These are phyloP conservation scores for Rhizopus stolonifer DNA, from an alignment of 371 early-diverging fungal species.

Conservation along the genomic window DNA sequence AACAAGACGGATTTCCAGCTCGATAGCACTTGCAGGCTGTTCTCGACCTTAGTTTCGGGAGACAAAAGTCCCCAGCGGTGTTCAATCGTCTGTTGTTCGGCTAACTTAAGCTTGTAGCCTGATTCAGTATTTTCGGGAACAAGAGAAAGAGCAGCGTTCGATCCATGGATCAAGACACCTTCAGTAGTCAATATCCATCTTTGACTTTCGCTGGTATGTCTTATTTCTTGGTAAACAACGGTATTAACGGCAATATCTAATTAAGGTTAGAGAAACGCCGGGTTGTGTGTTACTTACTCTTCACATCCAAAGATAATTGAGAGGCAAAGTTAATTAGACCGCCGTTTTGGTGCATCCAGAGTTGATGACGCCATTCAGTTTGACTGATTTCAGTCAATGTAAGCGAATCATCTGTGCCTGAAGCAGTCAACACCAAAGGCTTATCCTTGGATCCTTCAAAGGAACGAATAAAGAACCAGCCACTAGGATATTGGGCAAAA, in stretches of 20 bases:
- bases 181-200: conserved; percentile 31
- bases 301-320: conserved; percentile 41
- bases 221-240: conserved; percentile 17
- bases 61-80: conserved; percentile 26
- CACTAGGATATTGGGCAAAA: conserved; percentile 42
- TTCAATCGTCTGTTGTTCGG: conserved; percentile 9
- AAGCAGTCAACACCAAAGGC: conserved; percentile 39
- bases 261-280: too few relatives aligned
- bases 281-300: conserved; percentile 18
- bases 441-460: conserved; percentile 23
- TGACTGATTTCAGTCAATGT: conserved; percentile 21
- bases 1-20: conserved; percentile 18
- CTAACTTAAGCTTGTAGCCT: conserved; percentile 14
- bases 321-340: conserved; percentile 53
- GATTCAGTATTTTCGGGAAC: conserved; percentile 5
- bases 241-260: conserved; percentile 27
- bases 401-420: conserved; percentile 14
- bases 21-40: conserved; percentile 15
- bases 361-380: conserved; percentile 41
- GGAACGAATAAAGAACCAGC: conserved; percentile 48
- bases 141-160: conserved; percentile 15
- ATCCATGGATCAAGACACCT: conserved; percentile 20
- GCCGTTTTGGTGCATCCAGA: conserved; percentile 56
- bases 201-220: conserved; percentile 20
- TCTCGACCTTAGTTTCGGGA: conserved; percentile 16